Base-by-base conservation (phyloP, 495 filamentous ascomycete genomes). In the Penicillium salamii region DNA sequence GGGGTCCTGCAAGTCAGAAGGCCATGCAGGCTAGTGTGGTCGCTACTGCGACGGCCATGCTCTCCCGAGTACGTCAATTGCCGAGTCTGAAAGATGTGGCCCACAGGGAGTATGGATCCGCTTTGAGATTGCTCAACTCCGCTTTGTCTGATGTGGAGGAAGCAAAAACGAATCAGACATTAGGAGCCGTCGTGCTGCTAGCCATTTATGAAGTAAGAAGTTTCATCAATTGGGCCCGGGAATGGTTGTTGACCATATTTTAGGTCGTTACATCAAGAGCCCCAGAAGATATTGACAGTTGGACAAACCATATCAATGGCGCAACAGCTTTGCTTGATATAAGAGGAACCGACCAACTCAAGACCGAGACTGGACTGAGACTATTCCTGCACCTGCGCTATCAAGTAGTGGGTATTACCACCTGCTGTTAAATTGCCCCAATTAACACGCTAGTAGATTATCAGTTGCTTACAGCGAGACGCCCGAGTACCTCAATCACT, bases 101-200 rank as follows among this genome's bases (percentile, higher is more conserved):
- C 13, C 68, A 64, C 36, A 65, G 56, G 43, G 74, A 77, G 53
- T 81, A 82, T 63, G 66, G 68, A 2, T 68, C 60, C 13, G 79
- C 77, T 0, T 53, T 81, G 15, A 62, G 66, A 26, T 55, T 74
- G n/a, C 65, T 77, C 3, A 84, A 80, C 43, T 59, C 69, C 17
- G 83, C 84, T 13, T 58, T 88, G 11, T 55, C 66, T 39, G 70
- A 80, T 45, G 71, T 75, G 3, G 63, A 61, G 8, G 76, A 84
- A 33, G 81, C 79, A 34, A 76, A 73, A 51, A 75, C 80, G 35
- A 83, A 88, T 59, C 72, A 71, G 40, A 84, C 83, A 3, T 74
- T 88, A 50, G 78, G 83, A 24, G 72, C 81, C 1, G 77, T 85
- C 28, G 65, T 88, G 18, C 72, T 85, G 28, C 68, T 88, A 31